phyloP scores from a whole-genome alignment of 2,329 filamentous ascomycete genomes.

The Alternaria triticimaculans region DNA sequence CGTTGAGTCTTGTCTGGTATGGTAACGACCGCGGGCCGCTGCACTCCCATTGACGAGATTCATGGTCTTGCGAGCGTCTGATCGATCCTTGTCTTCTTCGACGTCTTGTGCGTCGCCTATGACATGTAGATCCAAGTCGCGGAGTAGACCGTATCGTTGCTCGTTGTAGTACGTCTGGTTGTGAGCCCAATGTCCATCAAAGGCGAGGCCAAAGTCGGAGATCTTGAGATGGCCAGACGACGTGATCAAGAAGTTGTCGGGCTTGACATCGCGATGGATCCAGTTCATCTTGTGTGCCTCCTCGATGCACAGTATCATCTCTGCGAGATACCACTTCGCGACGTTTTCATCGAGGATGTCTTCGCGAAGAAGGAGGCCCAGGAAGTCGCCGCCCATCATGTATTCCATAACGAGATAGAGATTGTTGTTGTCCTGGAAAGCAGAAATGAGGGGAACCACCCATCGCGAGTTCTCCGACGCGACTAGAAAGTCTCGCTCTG shows the following conservation, averaged over 20 bases:
- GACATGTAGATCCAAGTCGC: conserved; percentile 76
- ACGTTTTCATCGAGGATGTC: conserved; percentile 80
- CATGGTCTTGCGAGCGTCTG: conserved; percentile 61
- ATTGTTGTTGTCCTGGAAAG: conserved; percentile 84
- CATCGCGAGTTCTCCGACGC: conserved; percentile 86
- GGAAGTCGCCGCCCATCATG: conserved; percentile 95
- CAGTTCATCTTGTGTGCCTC: conserved; percentile 86
- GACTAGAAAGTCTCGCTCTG: conserved; percentile 90
- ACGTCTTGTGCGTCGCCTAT: conserved; percentile 76
- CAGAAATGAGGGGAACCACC: conserved; percentile 86
- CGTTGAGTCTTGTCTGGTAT: conserved; percentile 27
- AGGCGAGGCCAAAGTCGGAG: conserved; percentile 93
- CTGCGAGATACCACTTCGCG: conserved; percentile 86
- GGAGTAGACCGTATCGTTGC: conserved; percentile 78
- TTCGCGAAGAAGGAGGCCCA: conserved; percentile 83
- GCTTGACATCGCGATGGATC: conserved; percentile 96
- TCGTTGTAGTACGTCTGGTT: conserved; percentile 86
- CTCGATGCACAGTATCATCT: conserved; percentile 95
- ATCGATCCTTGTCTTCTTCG: conserved; percentile 54
- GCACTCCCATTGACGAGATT: conserved; percentile 46
- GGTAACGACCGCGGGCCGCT: conserved; percentile 21
- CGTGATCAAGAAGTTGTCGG: conserved; percentile 94
- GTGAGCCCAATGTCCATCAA: conserved; percentile 94
- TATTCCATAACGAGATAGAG: conserved; percentile 98
- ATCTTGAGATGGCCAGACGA: conserved; percentile 91